Evolutionary conservation across 495 filamentous ascomycete species (phyloP).

Genomic region (Articulospora tetracladia): DNA sequence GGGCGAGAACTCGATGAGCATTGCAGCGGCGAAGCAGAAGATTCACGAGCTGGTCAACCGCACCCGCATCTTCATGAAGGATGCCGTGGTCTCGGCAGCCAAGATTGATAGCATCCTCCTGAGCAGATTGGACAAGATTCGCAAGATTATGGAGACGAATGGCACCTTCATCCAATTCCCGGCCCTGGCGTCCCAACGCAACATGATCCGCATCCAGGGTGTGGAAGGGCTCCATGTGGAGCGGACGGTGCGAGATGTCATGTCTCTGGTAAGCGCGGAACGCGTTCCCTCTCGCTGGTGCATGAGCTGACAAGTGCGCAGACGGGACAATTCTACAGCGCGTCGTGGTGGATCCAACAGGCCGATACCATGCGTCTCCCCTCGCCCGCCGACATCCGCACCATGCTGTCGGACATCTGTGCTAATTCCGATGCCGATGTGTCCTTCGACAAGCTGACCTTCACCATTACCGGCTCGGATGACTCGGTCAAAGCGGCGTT

Average conservation of each 20-base stretch:
- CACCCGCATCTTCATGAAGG: conserved; percentile 85
- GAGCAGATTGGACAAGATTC: conserved; percentile 88
- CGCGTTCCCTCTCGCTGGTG: background rate
- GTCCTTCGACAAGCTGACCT: conserved; percentile 87
- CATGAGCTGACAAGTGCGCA: conserved; percentile 36
- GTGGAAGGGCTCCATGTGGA: conserved; percentile 90
- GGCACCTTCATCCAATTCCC: conserved; percentile 92
- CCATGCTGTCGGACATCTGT: conserved; percentile 93
- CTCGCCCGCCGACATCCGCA: conserved; percentile 69
- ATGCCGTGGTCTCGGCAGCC: conserved; percentile 75
- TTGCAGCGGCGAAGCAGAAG: conserved; percentile 82
- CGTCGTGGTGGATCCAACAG: conserved; percentile 90
- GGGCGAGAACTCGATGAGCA: conserved; percentile 73
- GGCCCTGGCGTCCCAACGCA: conserved; percentile 73
- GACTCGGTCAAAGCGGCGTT: conserved; percentile 92
- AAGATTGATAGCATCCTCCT: conserved; percentile 95
- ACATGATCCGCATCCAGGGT: conserved; percentile 82
- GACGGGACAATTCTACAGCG: conserved; percentile 97
- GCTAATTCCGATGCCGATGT: conserved; percentile 94
- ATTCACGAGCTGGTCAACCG: conserved; percentile 73
- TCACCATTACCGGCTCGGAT: conserved; percentile 91
- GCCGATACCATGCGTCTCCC: conserved; percentile 70
- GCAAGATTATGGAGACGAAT: conserved; percentile 96
- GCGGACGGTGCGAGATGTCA: conserved; percentile 88
- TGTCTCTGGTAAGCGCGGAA: conserved; percentile 64